These are phyloP conservation scores for Radiomyces spectabilis DNA, from an alignment of 192 early-diverging fungal species.

Conservation along the genomic window DNA sequence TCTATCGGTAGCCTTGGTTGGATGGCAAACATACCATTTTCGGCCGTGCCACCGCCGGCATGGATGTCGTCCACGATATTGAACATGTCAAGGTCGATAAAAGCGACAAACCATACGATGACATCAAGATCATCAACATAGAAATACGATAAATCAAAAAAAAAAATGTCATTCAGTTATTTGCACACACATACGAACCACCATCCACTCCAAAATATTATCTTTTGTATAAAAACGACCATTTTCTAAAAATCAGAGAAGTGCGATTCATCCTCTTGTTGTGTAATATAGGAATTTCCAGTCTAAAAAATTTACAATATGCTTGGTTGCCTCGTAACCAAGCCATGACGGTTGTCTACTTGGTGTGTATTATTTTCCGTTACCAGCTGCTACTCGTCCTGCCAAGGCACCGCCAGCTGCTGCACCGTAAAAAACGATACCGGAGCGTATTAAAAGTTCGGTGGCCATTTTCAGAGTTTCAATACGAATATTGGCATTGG, in stretches of 20 bases:
- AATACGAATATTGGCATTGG: slow-evolving; percentile 13
- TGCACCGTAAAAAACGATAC: slow-evolving; percentile 18
- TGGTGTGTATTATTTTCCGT: no score
- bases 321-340: no score
- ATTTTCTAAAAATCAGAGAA: no score
- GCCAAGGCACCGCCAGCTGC: slow-evolving; percentile 15
- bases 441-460: slow-evolving; percentile 13
- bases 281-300: no score
- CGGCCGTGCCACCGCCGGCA: slow-evolving; percentile 81
- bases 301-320: no score
- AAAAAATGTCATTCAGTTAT: no score
- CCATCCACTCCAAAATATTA: no score
- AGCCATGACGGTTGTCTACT: no score
- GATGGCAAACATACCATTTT: slow-evolving; percentile 97
- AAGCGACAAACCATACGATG: slow-evolving; percentile 83
- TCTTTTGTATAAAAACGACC: no score
- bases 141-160: slow-evolving; percentile 52
- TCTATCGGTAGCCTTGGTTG: slow-evolving; percentile 71
- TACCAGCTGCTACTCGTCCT: slow-evolving; percentile 2
- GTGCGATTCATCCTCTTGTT: no score
- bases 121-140: slow-evolving; percentile 70
- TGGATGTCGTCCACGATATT: slow-evolving; percentile 88
- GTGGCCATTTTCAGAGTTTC: slow-evolving; percentile 17
- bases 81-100: slow-evolving; percentile 79
- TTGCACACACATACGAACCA: no score